Conservation (phyloP, 306 rosid species). For the Ammopiptanthus mongolicus region DNA sequence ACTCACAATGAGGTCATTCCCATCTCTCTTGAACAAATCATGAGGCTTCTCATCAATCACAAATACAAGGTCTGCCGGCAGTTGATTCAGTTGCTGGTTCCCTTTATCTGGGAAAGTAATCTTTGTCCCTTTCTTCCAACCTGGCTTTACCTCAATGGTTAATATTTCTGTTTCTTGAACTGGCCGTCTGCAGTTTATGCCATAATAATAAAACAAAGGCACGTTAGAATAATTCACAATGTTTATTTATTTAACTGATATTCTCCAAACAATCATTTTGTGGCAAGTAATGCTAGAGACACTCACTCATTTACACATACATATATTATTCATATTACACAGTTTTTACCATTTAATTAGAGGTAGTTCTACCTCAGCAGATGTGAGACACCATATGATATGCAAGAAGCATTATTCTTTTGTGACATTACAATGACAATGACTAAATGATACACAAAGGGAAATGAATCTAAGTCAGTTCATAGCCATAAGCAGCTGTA, state of each 20-base stretch:
- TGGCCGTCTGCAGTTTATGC: conserved; percentile 37
- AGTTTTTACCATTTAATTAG: no score
- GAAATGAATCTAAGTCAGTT: not conserved
- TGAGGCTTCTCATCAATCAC: conserved; percentile 94
- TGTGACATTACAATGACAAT: not conserved
- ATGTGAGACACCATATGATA: not conserved
- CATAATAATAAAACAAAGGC: not conserved
- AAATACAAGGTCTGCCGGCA: conserved; percentile 81
- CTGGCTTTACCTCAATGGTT: conserved; percentile 79
- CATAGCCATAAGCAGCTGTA: not conserved
- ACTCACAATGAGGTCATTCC: conserved; percentile 68
- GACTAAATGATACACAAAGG: not conserved
- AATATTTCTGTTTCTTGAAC: conserved; percentile 70
- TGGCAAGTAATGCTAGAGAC: not conserved
- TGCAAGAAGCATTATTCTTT: not conserved
- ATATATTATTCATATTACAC: not conserved
- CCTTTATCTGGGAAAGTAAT: conserved; percentile 95
- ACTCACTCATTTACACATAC: not conserved
- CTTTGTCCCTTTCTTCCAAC: conserved; percentile 98
- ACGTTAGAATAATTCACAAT: not conserved
- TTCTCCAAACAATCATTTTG: not conserved
- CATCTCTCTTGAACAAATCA: conserved; percentile 61
- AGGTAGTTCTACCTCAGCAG: not conserved
- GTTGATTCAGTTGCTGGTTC: conserved; percentile 66
- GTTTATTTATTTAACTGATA: not conserved